Base-by-base conservation (phyloP, 2,329 filamentous ascomycete species). In the Calonectria pteridis region DNA sequence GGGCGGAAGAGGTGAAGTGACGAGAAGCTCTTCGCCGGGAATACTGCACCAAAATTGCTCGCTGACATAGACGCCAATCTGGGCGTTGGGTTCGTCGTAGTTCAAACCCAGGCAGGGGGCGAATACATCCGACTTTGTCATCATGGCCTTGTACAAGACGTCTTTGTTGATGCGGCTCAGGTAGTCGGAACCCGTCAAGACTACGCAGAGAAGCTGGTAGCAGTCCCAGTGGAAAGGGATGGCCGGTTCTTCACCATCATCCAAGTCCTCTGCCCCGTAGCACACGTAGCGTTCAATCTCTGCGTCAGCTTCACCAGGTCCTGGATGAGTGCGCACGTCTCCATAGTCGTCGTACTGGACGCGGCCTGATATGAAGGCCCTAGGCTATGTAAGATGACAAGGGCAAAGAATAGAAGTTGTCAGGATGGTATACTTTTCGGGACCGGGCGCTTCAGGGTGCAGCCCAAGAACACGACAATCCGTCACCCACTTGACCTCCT, bases 211-310 rank as follows among this genome's bases (percentile, higher is more conserved):
- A 20, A 62, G 26, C 5, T 18, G 31, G 13, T 40, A 62, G 10
- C 55, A 62, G 55, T 62, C 55, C 35, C 55, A 40, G 55, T 62
- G 55, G 23, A 62, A 62, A 26, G 55, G 55, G 5, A 62, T 20
- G 11, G 35, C 11, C 7, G 23, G 14, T 13, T n/a, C 51, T 10
- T 55, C 28, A 2, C 23, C 51, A 6, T 33, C 29, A 0, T 29
- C 14, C 16, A 40, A 16, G 18, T 53, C 51, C 18, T 55, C 51
- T 55, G 51, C 1, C 16, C 29, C 29, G 11, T 55, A 55, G 28
- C 51, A 55, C 6, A 13, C 7, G 18, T 33, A 53, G 16, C 28
- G 5, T 31, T 31, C 0, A 18, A 31, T 1, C 9, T n/a, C 50
- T 31, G 0, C 26, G 4, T 20, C 6, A 20, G 3, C 10, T 10